Conservation (phyloP, 352 stramenopile genomes). For the Phytopythium ostracodes region DNA sequence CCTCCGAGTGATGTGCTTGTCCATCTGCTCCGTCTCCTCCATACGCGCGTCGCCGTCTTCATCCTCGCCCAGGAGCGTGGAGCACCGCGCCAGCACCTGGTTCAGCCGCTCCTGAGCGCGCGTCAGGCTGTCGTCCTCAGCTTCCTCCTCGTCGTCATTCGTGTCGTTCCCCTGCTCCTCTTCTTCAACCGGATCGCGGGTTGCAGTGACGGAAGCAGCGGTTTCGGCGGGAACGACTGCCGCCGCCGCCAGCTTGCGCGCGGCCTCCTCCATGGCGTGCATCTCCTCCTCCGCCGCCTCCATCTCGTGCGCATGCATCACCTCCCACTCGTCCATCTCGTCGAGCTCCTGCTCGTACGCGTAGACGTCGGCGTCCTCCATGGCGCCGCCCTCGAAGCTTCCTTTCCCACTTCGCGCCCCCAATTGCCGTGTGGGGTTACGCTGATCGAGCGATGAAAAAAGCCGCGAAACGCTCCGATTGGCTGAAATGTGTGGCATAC, state of each 20-base stretch:
- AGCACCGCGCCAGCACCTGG: conserved; percentile 56
- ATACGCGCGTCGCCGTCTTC: conserved; percentile 37
- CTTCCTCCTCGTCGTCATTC: conserved; percentile 10
- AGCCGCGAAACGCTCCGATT: conserved; percentile 32
- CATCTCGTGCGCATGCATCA: conserved; percentile 78
- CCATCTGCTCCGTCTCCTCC: conserved; percentile 26
- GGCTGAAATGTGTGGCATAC: conserved; percentile 9
- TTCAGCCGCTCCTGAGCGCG: conserved; percentile 45
- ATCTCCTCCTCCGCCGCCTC: conserved; percentile 71
- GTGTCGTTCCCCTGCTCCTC: conserved; percentile 3
- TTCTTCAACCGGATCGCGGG: not conserved
- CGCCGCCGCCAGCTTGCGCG: conserved; percentile 13
- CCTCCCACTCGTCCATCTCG: conserved; percentile 80
- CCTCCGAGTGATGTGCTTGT: conserved; percentile 22
- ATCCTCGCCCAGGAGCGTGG: conserved; percentile 51
- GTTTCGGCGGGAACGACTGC: not conserved
- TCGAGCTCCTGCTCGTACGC: conserved; percentile 77
- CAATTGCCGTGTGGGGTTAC: conserved; percentile 1
- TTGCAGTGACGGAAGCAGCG: conserved; percentile 1
- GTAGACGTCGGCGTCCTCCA: conserved; percentile 69
- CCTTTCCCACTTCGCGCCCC: not conserved
- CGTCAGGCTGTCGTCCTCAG: conserved; percentile 23
- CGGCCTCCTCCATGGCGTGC: conserved; percentile 45
- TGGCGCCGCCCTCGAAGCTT: conserved; percentile 13
- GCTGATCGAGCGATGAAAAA: conserved; percentile 12